Conservation (phyloP, 1,139 yeast genomes). For the Scheffersomyces illinoinensis region DNA sequence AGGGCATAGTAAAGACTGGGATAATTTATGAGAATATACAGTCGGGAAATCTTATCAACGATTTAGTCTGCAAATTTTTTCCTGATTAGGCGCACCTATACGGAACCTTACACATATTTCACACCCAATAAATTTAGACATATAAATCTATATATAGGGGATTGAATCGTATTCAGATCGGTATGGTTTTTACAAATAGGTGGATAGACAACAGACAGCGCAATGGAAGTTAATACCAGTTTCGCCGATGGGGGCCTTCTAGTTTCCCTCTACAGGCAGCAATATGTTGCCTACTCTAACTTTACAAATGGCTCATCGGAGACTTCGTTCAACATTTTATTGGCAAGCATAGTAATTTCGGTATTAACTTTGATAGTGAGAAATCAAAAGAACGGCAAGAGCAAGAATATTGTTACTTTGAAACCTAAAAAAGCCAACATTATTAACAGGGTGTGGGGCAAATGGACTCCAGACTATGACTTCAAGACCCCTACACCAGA, state of each 20-base stretch:
- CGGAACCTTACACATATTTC: conserved; percentile 1
- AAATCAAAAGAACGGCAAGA: neutral
- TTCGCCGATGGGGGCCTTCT: conserved; percentile 3
- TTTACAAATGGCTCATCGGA: conserved; percentile 4
- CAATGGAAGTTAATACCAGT: neutral
- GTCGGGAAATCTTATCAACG: neutral
- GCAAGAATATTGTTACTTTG: neutral
- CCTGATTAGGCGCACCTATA: conserved; percentile 13
- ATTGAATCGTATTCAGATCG: neutral
- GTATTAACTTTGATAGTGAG: conserved; percentile 1
- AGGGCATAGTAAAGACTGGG: neutral
- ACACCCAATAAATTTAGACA: neutral
- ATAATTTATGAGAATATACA: neutral
- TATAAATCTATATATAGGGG: neutral
- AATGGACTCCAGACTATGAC: conserved; percentile 52
- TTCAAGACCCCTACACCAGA: conserved; percentile 52
- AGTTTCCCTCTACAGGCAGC: conserved; percentile 5
- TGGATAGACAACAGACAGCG: neutral
- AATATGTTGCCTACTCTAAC: conserved; percentile 4
- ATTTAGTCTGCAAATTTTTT: conserved; percentile 10
- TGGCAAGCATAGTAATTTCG: conserved; percentile 2
- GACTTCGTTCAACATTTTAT: conserved; percentile 3
- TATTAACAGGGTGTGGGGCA: conserved; percentile 41
- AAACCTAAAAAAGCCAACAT: conserved; percentile 4
- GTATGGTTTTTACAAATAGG: neutral